Conservation (phyloP, 1,284 basidiomycete genomes). For the Cerioporus squamosus region DNA sequence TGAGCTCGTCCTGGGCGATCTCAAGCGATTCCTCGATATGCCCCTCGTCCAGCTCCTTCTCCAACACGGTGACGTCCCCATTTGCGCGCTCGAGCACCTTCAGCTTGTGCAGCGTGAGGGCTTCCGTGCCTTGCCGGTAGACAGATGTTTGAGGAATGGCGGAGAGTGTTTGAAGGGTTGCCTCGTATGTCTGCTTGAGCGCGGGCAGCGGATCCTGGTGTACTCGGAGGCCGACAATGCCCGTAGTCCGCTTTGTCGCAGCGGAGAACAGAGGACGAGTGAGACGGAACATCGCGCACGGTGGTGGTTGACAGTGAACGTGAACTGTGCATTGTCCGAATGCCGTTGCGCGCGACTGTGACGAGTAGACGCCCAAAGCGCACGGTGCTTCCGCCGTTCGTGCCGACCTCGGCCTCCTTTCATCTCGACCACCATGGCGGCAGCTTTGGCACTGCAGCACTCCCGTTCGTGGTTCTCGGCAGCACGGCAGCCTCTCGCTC, state of each 20-base stretch:
- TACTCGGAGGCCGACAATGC: conserved; percentile 75
- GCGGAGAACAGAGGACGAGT: conserved; percentile 74
- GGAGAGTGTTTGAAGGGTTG: conserved; percentile 76
- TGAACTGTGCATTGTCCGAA: neutral
- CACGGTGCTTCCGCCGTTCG: neutral
- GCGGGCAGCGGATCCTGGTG: conserved; percentile 83
- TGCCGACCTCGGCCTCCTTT: neutral
- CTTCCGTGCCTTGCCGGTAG: conserved; percentile 91
- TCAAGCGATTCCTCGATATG: conserved; percentile 86
- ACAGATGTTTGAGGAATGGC: conserved; percentile 81
- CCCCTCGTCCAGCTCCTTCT: conserved; percentile 76
- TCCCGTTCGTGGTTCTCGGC: conserved; percentile 39
- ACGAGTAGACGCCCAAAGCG: conserved; percentile 4
- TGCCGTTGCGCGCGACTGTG: neutral
- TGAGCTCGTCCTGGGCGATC: conserved; percentile 85
- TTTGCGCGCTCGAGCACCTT: conserved; percentile 72
- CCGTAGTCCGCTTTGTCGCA: conserved; percentile 75
- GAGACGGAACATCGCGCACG: conserved; percentile 71
- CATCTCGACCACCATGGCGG: conserved; percentile 41
- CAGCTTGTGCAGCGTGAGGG: conserved; percentile 85
- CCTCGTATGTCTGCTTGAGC: conserved; percentile 77
- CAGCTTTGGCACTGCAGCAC: conserved; percentile 40
- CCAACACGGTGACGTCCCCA: conserved; percentile 68
- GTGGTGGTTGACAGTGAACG: conserved; percentile 10
- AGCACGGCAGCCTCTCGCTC: conserved; percentile 42